These are phyloP conservation scores for Phialemonium atrogriseum DNA, from an alignment of 2,329 filamentous ascomycete genomes.

Conservation along the genomic window DNA sequence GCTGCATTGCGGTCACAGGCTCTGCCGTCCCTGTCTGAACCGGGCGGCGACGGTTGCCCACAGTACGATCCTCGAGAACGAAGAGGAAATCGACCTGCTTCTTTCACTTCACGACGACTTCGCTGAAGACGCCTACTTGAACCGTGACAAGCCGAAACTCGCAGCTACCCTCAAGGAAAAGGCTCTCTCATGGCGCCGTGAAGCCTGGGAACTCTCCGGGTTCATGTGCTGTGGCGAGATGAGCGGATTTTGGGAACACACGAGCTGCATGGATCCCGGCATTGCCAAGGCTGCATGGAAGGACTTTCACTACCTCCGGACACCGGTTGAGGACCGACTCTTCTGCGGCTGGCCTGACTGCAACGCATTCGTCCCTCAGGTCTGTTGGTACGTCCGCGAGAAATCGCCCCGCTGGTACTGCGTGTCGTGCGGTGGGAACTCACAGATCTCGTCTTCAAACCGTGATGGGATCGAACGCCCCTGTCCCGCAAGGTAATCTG, in stretches of 20 bases:
- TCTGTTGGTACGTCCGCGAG: too few relatives aligned
- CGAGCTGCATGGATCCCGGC: neutral
- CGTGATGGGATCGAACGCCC: too few relatives aligned
- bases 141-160: neutral
- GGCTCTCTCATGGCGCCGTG: too few relatives aligned
- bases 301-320: neutral
- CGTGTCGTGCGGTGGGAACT: too few relatives aligned
- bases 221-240: neutral
- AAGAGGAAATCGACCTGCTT: neutral
- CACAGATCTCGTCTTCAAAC: too few relatives aligned
- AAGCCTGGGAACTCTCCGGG: neutral
- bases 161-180: neutral
- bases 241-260: neutral
- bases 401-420: too few relatives aligned
- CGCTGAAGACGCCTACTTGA: neutral
- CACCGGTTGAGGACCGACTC: neutral
- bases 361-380: slow-evolving; percentile 1
- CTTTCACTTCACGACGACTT: too few relatives aligned
- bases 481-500: too few relatives aligned
- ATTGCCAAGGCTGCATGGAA: neutral
- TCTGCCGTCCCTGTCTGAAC: slow-evolving; percentile 1
- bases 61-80: neutral
- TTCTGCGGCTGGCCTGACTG: slow-evolving; percentile 1
- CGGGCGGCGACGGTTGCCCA: neutral
- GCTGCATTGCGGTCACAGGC: neutral